Base-by-base conservation (phyloP, 106 monocot genomes). In the Phalaenopsis aphrodite region DNA sequence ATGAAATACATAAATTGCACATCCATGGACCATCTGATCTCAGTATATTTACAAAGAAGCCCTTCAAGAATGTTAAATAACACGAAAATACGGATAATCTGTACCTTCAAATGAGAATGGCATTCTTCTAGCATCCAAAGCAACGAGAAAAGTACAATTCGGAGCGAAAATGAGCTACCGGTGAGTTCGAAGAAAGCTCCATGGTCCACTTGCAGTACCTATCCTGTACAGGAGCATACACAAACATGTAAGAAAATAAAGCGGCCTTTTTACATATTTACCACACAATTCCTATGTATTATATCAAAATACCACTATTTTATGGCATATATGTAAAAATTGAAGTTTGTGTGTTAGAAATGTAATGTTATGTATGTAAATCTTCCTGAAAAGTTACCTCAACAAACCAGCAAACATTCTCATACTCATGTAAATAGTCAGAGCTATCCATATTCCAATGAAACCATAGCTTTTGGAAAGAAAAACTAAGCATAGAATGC, bases 361-460 rank as follows among this genome's bases (percentile, higher is more conserved):
- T 45, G 43, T 45, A 45, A 45, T 45, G 43, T 45, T 6, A 45
- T 45, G 43, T 45, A 6, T 45, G 43, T 45, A 45, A 47, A 79
- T 57, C 8, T 36, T 8, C 11, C 2, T 19, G 4, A 5, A 12
- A 56, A 45, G 45, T 56, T 89, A 97, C 96, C 96, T 94, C 90
- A 85, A 92, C 61, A 94, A 84, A 77, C 96, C 94, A 41, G 92
- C 92, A 47, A 92, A 77, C 82, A 88, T 88, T 42, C 96, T 81
- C 42, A 97, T 80, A 67, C 82, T 89, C 83, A 97, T 97, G 85
- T 90, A 97, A 78, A 97, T 92, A 3, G 85, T 77, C 76, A 97
- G 78, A 64, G 96, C 90, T 75, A 85, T 75, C 96, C 96, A 97
- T 56, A 97, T 90, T 71, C 96, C 96, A 41, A 89, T 78, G 78